These are phyloP conservation scores for Amauroascus verrucosus DNA, from an alignment of 2,329 filamentous ascomycete genomes.

Conservation along the genomic window DNA sequence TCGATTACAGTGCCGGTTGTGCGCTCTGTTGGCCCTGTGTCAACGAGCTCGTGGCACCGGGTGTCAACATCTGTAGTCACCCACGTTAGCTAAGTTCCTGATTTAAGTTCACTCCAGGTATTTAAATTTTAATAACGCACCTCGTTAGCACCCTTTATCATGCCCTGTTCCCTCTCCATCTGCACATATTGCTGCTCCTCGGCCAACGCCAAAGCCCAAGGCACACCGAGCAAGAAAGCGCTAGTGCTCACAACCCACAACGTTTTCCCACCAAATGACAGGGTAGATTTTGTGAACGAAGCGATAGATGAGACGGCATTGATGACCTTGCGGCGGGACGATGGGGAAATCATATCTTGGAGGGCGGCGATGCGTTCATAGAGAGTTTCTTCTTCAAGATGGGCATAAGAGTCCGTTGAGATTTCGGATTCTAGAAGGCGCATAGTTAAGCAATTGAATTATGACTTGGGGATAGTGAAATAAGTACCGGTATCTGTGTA, in stretches of 20 bases:
- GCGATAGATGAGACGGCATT: constrained; percentile 44
- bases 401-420: constrained; percentile 64
- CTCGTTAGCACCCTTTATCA: constrained; percentile 85
- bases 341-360: constrained; percentile 65
- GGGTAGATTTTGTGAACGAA: constrained; percentile 37
- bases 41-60: constrained; percentile 23
- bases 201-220: constrained; percentile 81
- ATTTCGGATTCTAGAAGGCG: constrained; percentile 60
- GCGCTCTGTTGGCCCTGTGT: constrained; percentile 23
- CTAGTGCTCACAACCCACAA: constrained; percentile 87
- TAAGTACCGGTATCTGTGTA: constrained; percentile 78
- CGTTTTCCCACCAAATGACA: constrained; percentile 66
- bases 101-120: too few relatives aligned
- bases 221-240: constrained; percentile 79
- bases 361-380: constrained; percentile 61
- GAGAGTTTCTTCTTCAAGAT: constrained; percentile 48
- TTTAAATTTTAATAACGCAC: constrained; percentile 32
- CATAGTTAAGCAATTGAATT: neutral
- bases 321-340: constrained; percentile 58
- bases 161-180: constrained; percentile 95
- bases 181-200: constrained; percentile 96
- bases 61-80: constrained; percentile 34
- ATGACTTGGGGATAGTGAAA: too few relatives aligned
- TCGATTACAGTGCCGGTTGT: constrained; percentile 29
- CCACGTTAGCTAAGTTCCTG: neutral